Evolutionary conservation across 1,284 basidiomycete genomes (phyloP), one percentile per base, ranked within the genome.

Genomic region (Cryptococcus jaspeensis): DNA sequence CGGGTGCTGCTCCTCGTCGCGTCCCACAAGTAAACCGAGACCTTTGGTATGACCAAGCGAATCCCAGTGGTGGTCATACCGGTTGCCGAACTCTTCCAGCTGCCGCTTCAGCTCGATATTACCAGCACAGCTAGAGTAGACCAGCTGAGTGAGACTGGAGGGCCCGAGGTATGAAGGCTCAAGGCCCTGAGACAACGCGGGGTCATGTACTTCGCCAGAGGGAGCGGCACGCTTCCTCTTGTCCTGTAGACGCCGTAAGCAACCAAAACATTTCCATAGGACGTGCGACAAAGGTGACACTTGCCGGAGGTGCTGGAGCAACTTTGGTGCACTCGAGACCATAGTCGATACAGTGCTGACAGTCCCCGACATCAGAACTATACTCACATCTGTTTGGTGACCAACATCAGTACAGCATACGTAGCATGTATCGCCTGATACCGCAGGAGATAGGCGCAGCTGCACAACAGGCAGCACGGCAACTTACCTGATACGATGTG

Each of bases 151-250:
- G 22, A 56, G 35, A 37, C 53, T 55, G 3, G 55, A 46, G 11
- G 43, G 40, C 16, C 55, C 55, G 4, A 56, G 49, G 39, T 56
- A 56, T 7, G 36, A 32, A 1, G 55, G 55, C 39, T 56, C 55
- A 20, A 50, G 45, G 13, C 44, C 55, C 42, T 56, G 55, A 16
- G 47, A 46, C n/a, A n/a, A 25, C 18, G 45, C 53, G 18, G 36
- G 39, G 15, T 44, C 22, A 8, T 50, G 47, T n/a, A 39, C 36
- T 13, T 41, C 42, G 20, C 46, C 35, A 15, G 39, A 39, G 37
- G 13, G 20, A 36, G 38, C 32, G 8, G 42, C 35, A 38, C 40
- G n/a, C 15, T 25, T 39, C 22, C 50, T 35, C 50, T 50, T 38
- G 55, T 50, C 23, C 55, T 50, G 37, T 12, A 16, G 3, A 46